Conservation (phyloP, 2,329 filamentous ascomycete species). For the Colletotrichum australisinense region DNA sequence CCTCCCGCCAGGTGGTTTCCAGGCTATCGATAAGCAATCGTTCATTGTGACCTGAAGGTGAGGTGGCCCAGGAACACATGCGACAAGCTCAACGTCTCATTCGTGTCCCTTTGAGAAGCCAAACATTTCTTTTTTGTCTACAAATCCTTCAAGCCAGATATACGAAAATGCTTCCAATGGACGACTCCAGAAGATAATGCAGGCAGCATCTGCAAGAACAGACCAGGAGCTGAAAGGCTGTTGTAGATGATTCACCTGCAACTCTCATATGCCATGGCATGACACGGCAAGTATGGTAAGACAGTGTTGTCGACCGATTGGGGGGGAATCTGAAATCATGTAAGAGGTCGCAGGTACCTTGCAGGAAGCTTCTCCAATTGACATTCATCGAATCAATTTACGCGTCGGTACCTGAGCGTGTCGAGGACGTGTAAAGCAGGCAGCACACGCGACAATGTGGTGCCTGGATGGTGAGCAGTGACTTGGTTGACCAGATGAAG, state of each 20-base stretch:
- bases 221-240: neutral
- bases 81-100: slow-evolving; percentile 24
- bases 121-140: neutral
- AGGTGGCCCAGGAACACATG: slow-evolving; percentile 13
- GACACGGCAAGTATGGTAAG: no score
- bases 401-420: slow-evolving; percentile 19
- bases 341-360: neutral
- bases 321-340: neutral
- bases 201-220: neutral
- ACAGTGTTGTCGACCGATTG: neutral
- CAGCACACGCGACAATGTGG: slow-evolving; percentile 13
- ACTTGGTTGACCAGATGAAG: slow-evolving; percentile 25
- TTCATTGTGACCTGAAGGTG: no score
- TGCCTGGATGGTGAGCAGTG: slow-evolving; percentile 24
- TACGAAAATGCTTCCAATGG: neutral
- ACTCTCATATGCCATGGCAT: neutral
- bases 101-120: slow-evolving; percentile 15
- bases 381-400: slow-evolving; percentile 5
- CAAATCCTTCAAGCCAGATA: neutral
- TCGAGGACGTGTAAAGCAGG: slow-evolving; percentile 27
- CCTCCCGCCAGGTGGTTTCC: neutral
- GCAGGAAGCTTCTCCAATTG: slow-evolving; percentile 1
- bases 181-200: neutral
- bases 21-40: no score
- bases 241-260: neutral